Evolutionary conservation across 2,329 filamentous ascomycete genomes (phyloP).

Genomic region (Scedosporium minutisporum): DNA sequence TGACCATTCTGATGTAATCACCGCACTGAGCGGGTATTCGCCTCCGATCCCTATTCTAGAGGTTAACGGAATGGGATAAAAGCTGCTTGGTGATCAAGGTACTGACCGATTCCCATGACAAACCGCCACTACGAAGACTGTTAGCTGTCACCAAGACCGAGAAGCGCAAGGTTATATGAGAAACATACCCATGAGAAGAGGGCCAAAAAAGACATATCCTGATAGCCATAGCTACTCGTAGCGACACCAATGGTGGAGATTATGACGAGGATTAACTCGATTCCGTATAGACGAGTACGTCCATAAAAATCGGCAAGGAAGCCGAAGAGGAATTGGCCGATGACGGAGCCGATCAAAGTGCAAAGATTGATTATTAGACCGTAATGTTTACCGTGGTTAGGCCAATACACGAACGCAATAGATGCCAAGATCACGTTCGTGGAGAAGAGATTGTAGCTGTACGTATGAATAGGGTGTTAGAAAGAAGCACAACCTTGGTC

Average conservation of each 20-base stretch:
- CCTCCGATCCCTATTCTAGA: slow-evolving; percentile 48
- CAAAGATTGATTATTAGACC: slow-evolving; percentile 41
- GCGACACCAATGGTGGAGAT: slow-evolving; percentile 47
- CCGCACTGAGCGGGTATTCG: slow-evolving; percentile 57
- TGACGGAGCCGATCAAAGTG: slow-evolving; percentile 41
- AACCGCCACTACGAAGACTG: slow-evolving; percentile 32
- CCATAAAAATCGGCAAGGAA: slow-evolving; percentile 45
- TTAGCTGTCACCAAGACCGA: neutral
- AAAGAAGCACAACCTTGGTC: neutral
- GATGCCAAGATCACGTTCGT: slow-evolving; percentile 45
- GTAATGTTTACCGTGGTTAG: slow-evolving; percentile 32
- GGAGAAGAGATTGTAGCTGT: slow-evolving; percentile 43
- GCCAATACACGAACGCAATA: slow-evolving; percentile 43
- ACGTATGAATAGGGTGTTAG: neutral
- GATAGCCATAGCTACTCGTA: slow-evolving; percentile 40
- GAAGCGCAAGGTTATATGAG: neutral
- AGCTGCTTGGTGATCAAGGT: neutral
- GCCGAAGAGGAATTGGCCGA: slow-evolving; percentile 43
- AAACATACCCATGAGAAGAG: slow-evolving; percentile 36
- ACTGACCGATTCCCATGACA: slow-evolving; percentile 41
- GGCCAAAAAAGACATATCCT: slow-evolving; percentile 38
- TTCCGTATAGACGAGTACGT: slow-evolving; percentile 45
- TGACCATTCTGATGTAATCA: slow-evolving; percentile 58
- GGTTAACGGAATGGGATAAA: neutral
- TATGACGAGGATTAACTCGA: slow-evolving; percentile 45